Base-by-base conservation (phyloP, 352 stramenopile species). In the Phytophthora citrophthora region DNA sequence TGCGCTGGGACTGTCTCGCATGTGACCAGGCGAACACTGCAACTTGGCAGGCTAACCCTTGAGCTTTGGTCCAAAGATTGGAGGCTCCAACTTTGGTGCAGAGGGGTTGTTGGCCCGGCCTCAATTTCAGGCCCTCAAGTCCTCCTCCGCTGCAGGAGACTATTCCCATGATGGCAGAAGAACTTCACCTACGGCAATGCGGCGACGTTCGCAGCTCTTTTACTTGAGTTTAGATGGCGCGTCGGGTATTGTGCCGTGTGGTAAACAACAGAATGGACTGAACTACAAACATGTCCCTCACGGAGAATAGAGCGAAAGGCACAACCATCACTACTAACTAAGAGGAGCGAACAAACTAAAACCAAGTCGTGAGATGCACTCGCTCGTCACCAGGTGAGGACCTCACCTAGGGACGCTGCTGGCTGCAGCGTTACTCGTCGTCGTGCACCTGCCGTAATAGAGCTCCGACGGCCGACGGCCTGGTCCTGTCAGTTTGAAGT, bases 401-500 rank as follows among this genome's bases (percentile, higher is more conserved):
- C 20, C 20, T 20, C 20, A 20, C 20, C 20, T 20, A 2, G 20
- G 8, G 29, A 34, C 29, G 29, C 53, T 41, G 41, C 54, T 47
- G 41, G 18, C 20, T 27, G 24, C 43, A 46, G 32, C 31, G 31
- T 46, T 51, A 55, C 34, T 56, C 9, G n/a, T 38, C 18, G 4
- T n/a, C 36, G 13, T 50, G 38, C 29, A 34, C 46, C n/a, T 61
- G 57, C 27, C 50, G 57, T 63, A 63, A 63, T 63, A 63, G 10
- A 11, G 16, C 54, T 45, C n/a, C 50, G 53, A 13, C 32, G 34
- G 43, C 58, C 58, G 53, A 13, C 32, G 34, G 34, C 58, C 58
- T 62, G 47, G 44, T 50, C 46, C 61, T 51, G 38, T 56, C 53
- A 64, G 32, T 45, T 69, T 70, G 61, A 70, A 70, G 54, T 64